A percentile compares a stretch with the other conserved stretches of the same genome.
These are phyloP conservation scores for Athelia psychrophila DNA, from an alignment of 1,284 basidiomycete genomes.

Conservation along the genomic window DNA sequence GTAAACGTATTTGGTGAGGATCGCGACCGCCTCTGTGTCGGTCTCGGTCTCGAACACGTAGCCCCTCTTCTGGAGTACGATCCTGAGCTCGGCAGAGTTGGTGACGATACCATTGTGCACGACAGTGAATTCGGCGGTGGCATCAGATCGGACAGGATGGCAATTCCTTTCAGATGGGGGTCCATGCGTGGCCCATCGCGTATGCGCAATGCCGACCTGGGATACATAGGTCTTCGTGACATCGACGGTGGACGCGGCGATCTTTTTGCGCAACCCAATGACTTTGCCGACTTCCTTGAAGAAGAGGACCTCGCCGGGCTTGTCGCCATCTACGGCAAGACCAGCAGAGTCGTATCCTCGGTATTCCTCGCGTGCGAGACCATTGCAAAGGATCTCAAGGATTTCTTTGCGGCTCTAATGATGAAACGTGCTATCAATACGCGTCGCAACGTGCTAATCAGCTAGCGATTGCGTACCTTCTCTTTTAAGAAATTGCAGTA, in stretches of 20 bases:
- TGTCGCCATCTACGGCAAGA: slow-evolving; percentile 94
- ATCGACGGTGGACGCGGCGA: slow-evolving; percentile 76
- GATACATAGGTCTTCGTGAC: slow-evolving; percentile 81
- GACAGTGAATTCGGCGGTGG: slow-evolving; percentile 82
- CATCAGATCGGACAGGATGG: slow-evolving; percentile 92
- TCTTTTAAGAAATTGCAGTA: slow-evolving; percentile 94
- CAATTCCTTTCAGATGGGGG: slow-evolving; percentile 88
- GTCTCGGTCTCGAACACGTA: slow-evolving; percentile 96
- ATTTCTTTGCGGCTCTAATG: slow-evolving; percentile 88
- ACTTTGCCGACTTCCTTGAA: slow-evolving; percentile 99
- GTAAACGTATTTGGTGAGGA: slow-evolving; percentile 95
- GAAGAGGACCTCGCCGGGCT: slow-evolving; percentile 72
- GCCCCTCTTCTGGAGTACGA: slow-evolving; percentile 95
- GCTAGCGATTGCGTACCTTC: slow-evolving; percentile 56
- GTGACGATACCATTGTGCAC: slow-evolving; percentile 99
- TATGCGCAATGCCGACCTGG: slow-evolving; percentile 98
- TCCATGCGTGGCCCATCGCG: slow-evolving; percentile 99
- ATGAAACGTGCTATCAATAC: slow-evolving; percentile 21
- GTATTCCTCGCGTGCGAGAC: slow-evolving; percentile 95
- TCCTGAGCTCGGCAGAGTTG: slow-evolving; percentile 86
- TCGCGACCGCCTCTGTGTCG: slow-evolving; percentile 97
- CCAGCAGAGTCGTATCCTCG: slow-evolving; percentile 98
- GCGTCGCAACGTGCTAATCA: slow-evolving; percentile 4
- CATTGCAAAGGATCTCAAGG: slow-evolving; percentile 90
- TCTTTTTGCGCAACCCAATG: slow-evolving; percentile 89